Evolutionary conservation across 495 filamentous ascomycete species (phyloP).

Genomic region (Aspergillus avenaceus): DNA sequence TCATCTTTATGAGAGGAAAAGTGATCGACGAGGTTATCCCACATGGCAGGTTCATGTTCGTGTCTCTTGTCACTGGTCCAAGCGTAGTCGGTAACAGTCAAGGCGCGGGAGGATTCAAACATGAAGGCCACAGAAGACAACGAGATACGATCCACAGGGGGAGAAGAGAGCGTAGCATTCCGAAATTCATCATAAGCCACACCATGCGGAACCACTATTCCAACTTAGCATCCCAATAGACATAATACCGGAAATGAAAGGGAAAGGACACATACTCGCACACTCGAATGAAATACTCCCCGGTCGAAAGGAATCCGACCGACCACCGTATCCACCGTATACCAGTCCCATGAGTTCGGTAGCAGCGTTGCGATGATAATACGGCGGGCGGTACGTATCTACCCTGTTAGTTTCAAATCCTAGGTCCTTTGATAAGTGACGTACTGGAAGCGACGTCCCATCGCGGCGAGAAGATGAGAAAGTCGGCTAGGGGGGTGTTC

Average conservation of each 20-base stretch:
- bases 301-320: conserved; percentile 54
- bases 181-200: conserved; percentile 63
- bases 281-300: conserved; percentile 57
- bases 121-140: conserved; percentile 54
- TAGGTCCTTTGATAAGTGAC: conserved; percentile 5
- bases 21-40: conserved; percentile 51
- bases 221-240: neutral
- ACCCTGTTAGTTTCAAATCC: no score
- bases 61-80: conserved; percentile 51
- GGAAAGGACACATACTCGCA: conserved; percentile 32
- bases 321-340: conserved; percentile 51
- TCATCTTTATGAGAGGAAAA: conserved; percentile 41
- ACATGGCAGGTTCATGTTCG: conserved; percentile 55
- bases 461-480: conserved; percentile 47
- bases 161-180: conserved; percentile 43
- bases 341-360: conserved; percentile 51
- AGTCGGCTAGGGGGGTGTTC: conserved; percentile 40
- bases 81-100: conserved; percentile 50
- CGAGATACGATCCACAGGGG: conserved; percentile 45
- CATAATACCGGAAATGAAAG: neutral
- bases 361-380: conserved; percentile 48
- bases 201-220: conserved; percentile 50
- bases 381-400: conserved; percentile 48
- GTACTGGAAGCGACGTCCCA: conserved; percentile 47
- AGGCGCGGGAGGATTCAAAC: conserved; percentile 51